Evolutionary conservation across 805 yeast species (phyloP).

Genomic region (Candida argentea): DNA sequence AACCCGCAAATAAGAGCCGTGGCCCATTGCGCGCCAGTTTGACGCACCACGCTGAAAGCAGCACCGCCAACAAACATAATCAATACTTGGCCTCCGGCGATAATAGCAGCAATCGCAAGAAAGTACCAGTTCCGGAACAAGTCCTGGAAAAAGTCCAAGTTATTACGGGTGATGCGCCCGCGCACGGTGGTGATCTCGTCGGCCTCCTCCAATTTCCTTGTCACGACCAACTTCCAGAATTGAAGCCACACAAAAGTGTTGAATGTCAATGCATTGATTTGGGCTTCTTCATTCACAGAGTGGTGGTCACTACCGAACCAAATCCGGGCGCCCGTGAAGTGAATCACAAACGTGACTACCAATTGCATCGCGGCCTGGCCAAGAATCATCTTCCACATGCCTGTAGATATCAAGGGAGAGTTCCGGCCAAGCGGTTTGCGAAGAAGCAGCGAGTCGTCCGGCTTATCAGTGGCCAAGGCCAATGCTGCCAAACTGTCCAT

Average conservation of each 20-base stretch:
- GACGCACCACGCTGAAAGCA: constrained; percentile 75
- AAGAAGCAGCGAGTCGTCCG: constrained; percentile 70
- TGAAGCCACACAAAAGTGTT: constrained; percentile 98
- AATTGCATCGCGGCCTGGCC: constrained; percentile 81
- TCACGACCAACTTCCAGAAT: constrained; percentile 83
- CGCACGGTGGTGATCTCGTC: constrained; percentile 51
- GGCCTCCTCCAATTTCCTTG: constrained; percentile 85
- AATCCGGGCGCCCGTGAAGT: constrained; percentile 63
- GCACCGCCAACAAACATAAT: constrained; percentile 98
- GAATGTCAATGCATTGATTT: constrained; percentile 78
- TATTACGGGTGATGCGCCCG: constrained; percentile 50
- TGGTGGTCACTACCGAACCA: constrained; percentile 35
- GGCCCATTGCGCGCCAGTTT: constrained; percentile 84
- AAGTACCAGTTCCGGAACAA: constrained; percentile 78
- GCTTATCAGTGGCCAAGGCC: constrained; percentile 96
- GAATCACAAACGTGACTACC: constrained; percentile 65
- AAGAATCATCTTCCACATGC: constrained; percentile 98
- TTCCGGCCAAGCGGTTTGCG: constrained; percentile 78
- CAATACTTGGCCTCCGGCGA: constrained; percentile 75
- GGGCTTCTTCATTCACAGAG: constrained; percentile 38
- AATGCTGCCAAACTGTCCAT: constrained; percentile 98
- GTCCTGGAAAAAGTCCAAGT: constrained; percentile 77
- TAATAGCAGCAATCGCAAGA: constrained; percentile 56
- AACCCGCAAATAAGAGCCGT: constrained; percentile 77
- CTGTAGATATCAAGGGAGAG: constrained; percentile 69